These are phyloP conservation scores for Arctium minus DNA, from an alignment of 129 eudicot genomes.

Conservation along the genomic window DNA sequence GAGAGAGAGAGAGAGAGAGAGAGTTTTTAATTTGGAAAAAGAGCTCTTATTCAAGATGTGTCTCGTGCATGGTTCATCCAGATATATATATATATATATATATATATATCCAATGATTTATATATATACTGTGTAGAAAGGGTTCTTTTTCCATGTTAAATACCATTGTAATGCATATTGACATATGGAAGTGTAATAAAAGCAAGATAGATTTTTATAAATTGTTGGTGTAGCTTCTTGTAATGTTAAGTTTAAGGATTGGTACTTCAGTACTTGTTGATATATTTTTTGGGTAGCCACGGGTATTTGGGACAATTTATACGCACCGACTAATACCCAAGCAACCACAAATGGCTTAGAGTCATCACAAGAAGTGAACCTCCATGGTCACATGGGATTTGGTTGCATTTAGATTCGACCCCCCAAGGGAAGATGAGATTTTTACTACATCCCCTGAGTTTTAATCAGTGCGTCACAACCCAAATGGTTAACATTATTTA, in stretches of 20 bases:
- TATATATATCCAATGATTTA: neutral
- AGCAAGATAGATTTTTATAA: neutral
- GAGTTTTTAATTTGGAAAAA: neutral
- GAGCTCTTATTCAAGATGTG: neutral
- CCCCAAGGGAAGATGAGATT: neutral
- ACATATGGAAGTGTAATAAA: neutral
- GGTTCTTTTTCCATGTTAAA: neutral
- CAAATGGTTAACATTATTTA: neutral
- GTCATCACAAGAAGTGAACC: too few relatives aligned
- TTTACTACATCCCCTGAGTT: too few relatives aligned
- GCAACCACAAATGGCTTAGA: too few relatives aligned
- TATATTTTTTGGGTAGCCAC: too few relatives aligned
- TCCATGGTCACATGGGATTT: too few relatives aligned
- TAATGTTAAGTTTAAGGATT: neutral
- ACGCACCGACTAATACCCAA: too few relatives aligned
- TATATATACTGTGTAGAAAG: neutral
- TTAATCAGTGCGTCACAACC: neutral
- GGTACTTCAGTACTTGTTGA: too few relatives aligned
- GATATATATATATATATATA: neutral
- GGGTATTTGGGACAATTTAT: too few relatives aligned
- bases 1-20: neutral
- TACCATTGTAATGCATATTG: neutral
- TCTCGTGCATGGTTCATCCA: neutral
- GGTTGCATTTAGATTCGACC: neutral
- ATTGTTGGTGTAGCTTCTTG: neutral